Evolutionary conservation across 176 grass and related monocot species (phyloP), one percentile per base, ranked within the genome.

Genomic region (Canna indica): DNA sequence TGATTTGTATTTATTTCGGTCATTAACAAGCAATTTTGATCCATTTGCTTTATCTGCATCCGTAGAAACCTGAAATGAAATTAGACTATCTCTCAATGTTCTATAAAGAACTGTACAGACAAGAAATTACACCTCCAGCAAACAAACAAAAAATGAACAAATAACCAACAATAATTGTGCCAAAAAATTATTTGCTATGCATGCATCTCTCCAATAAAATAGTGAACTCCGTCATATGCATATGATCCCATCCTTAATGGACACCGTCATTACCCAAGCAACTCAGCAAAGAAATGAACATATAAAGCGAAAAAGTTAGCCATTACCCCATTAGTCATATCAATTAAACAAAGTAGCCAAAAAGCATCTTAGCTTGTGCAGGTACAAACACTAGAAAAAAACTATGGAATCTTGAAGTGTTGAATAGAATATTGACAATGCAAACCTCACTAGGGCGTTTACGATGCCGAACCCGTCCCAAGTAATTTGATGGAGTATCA

Each of bases 1-100:
- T 62, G 95, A 94, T 59, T 81, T 99, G 70, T 99, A 99, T 71
- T 99, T 99, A 67, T 75, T 94, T 42, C 78, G 84, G 75, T 99
- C 95, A 82, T 90, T 94, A 56, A 94, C 80, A 75, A 99, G 87
- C 75, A 99, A 81, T 75, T 81, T 71, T 1, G 77, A 38, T 71
- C 81, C 95, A 64, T 87, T 97, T 44, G 81, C 24, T 82, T 72
- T 93, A 77, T 86, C 90, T 68, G 76, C 82, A 90, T 94, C 84
- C 47, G 75, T 1, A 30, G 66, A 47, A 85, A 42, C 81, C 95
- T 99, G 78, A 84, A 88, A 59, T 47, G 22, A 60, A 32, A 73
- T 39, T 29, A 1, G 29, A 18, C 13, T 72, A 71, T 54, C 17
- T 59, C n/a, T 73, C 61, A 69, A 69, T 33, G 11, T 59, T 69